Conservation (phyloP, 2,329 filamentous ascomycete genomes). For the Periconia digitata region DNA sequence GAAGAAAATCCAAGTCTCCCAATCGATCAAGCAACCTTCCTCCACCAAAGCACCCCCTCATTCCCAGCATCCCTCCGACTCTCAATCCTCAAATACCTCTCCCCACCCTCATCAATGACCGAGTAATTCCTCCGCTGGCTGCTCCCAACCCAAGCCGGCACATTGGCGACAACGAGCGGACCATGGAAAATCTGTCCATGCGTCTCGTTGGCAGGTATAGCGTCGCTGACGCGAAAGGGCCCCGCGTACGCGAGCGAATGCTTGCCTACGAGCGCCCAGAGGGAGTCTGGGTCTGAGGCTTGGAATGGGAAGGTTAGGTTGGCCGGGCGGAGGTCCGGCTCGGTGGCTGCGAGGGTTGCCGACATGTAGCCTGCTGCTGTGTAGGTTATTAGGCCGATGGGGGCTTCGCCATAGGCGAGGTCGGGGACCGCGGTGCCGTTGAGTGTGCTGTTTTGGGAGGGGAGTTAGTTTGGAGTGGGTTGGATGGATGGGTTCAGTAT, state of each 20-base stretch:
- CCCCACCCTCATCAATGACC: conserved; percentile 8
- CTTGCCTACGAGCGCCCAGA: conserved; percentile 33
- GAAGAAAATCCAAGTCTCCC: too few species aligned
- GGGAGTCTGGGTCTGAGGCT: conserved; percentile 20
- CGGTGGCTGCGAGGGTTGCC: conserved; percentile 30
- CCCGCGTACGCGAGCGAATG: conserved; percentile 32
- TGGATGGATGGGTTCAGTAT: too few species aligned
- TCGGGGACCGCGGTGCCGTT: conserved; percentile 25
- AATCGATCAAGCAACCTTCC: conserved; percentile 18
- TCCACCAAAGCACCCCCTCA: conserved; percentile 28
- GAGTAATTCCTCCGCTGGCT: conserved; percentile 27
- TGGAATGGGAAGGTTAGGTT: conserved; percentile 26
- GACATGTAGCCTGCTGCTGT: conserved; percentile 25
- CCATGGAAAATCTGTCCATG: conserved; percentile 30
- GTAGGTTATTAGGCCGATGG: conserved; percentile 32
- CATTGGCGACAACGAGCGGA: conserved; percentile 26
- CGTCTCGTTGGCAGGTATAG: conserved; percentile 16
- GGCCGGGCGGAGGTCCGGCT: conserved; percentile 18
- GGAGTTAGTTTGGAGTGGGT: too few species aligned
- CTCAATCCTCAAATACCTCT: conserved; percentile 23
- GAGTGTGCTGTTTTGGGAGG: conserved; percentile 6
- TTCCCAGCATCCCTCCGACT: conserved; percentile 25
- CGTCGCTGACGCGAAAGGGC: conserved; percentile 18
- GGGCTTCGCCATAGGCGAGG: conserved; percentile 19
- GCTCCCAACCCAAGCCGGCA: conserved; percentile 25